phyloP scores from a whole-genome alignment of 176 grass and related monocot species.

The Echinochloa phyllopogon region DNA sequence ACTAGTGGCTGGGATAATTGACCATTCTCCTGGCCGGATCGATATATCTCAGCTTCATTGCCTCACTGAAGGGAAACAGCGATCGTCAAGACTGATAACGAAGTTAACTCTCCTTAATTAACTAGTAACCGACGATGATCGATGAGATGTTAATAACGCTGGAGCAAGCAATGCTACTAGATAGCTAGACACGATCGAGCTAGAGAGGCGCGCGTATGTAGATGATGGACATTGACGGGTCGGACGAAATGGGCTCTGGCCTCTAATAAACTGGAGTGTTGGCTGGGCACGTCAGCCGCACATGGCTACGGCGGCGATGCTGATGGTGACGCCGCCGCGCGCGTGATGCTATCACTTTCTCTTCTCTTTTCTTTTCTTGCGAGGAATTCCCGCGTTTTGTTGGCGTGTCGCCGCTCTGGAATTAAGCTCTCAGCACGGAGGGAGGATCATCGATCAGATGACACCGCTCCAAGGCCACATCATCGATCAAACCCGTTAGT shows the following conservation, averaged over 20 bases:
- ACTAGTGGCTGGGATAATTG: neutral
- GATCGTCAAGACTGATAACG: neutral
- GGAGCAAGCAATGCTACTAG: no score
- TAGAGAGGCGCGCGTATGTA: no score
- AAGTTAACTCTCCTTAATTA: neutral
- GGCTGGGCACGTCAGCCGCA: conserved; percentile 31
- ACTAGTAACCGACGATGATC: no score
- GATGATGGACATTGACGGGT: no score
- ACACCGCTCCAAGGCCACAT: neutral
- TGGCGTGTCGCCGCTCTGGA: neutral
- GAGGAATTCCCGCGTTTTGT: neutral
- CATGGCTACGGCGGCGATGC: conserved; percentile 1
- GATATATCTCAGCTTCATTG: conserved; percentile 3
- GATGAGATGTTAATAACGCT: no score
- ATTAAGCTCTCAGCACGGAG: neutral
- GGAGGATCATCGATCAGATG: neutral
- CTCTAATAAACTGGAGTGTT: neutral
- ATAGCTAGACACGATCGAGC: no score
- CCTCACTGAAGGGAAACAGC: no score
- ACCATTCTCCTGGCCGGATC: conserved; percentile 27
- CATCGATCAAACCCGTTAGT: neutral
- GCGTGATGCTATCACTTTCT: neutral
- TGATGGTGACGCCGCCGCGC: neutral
- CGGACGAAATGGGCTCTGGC: no score
- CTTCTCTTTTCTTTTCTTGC: neutral